A percentile compares a stretch with the other conserved stretches of the same genome.
Evolutionary conservation across 2,329 filamentous ascomycete species (phyloP).

Genomic region (Dactylella cylindrospora): DNA sequence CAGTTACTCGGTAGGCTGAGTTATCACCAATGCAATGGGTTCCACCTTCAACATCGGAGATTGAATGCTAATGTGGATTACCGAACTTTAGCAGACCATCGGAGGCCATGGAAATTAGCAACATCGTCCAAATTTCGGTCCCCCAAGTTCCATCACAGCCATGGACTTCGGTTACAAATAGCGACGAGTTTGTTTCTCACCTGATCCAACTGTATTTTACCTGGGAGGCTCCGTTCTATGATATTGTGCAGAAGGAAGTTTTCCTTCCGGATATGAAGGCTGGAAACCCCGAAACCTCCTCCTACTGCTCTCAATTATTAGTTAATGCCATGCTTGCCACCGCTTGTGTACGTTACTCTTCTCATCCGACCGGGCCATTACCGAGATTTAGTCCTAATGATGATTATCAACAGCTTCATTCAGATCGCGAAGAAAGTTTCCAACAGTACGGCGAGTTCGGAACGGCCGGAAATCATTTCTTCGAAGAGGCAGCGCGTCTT

Average conservation of each 20-base stretch:
- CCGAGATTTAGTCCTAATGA: neutral
- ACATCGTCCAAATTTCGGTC: constrained; percentile 30
- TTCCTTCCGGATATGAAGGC: constrained; percentile 33
- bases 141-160: constrained; percentile 34
- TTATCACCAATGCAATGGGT: too few species aligned
- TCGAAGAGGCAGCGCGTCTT: constrained; percentile 22
- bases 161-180: constrained; percentile 28
- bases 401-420: constrained; percentile 3
- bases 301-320: constrained; percentile 29
- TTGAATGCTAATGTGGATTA: neutral
- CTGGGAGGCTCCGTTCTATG: constrained; percentile 33
- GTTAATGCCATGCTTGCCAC: constrained; percentile 28
- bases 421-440: constrained; percentile 23
- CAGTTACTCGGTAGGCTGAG: too few species aligned
- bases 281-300: neutral
- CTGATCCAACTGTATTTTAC: constrained; percentile 37
- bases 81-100: constrained; percentile 12
- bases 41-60: neutral
- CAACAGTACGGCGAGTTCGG: neutral
- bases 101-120: constrained; percentile 33
- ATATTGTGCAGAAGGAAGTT: constrained; percentile 19
- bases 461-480: constrained; percentile 23
- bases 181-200: constrained; percentile 38
- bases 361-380: neutral
- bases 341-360: constrained; percentile 21